Base-by-base conservation (phyloP, 371 early-diverging fungal species). In the Rhizopus delemar region DNA sequence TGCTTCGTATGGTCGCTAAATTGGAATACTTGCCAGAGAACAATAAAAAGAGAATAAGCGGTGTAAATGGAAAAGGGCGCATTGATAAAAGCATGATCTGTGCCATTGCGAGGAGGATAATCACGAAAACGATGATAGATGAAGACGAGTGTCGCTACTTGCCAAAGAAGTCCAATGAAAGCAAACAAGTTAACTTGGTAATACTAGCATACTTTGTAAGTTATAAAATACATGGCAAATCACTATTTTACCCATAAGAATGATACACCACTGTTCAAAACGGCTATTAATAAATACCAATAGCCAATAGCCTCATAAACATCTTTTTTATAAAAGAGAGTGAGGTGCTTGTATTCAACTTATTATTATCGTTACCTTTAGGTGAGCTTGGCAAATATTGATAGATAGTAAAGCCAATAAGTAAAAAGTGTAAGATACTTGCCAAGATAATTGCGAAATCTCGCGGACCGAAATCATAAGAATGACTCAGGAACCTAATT, bases 41-140 rank as follows among this genome's bases (percentile, higher is more conserved):
- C 62, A 16, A 64, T 53, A 60, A 73, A 74, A 36, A 74, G 56
- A 29, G 60, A 63, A 45, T 64, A 68, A 28, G 77, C 62, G 36
- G 80, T 74, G 52, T 73, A 73, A 32, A 79, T 72, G 3, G 80
- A 76, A 51, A 79, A 79, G 3, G 80, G 80, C n/a, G 75, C 69
- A 56, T 79, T 79, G 6, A 79, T 46, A 41, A 79, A 69, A 2
- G 65, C 34, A 50, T 62, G 58, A 46, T 79, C 80, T 13, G 65
- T 60, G 32, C 59, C 53, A 38, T 74, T 68, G 33, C 80, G 69
- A 15, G 80, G 80, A 46, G 80, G 80, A 55, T 70, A 79, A 53
- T 79, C 69, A 34, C 68, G 68, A 22, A 79, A 63, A 28, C 77
- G 70, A 53, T 79, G 77, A 16, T 76, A 76, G 8, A 76, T 56